These are phyloP conservation scores for Dryas alaskensis DNA, from an alignment of 306 rosid genomes.

Conservation along the genomic window DNA sequence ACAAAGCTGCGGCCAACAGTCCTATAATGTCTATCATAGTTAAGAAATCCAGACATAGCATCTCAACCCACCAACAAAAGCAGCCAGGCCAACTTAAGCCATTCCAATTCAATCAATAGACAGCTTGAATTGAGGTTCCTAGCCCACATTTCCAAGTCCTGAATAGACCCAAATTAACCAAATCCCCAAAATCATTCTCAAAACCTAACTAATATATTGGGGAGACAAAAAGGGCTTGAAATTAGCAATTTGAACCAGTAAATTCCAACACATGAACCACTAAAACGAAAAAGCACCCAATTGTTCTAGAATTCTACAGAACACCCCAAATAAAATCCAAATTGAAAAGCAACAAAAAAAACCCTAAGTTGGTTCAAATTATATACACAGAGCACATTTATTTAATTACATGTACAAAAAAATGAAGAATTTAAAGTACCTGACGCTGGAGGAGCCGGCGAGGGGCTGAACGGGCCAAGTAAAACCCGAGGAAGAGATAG, in stretches of 20 bases:
- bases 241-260: neutral
- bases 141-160: conserved; percentile 19
- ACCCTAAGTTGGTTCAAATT: neutral
- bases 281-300: neutral
- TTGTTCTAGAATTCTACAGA: neutral
- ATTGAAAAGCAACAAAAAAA: neutral
- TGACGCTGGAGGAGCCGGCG: conserved; percentile 41
- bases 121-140: neutral
- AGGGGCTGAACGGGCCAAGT: conserved; percentile 62
- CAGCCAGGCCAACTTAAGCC: neutral
- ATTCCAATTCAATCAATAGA: neutral
- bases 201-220: neutral
- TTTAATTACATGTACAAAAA: neutral
- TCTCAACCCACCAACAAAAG: conserved; percentile 15
- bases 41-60: neutral
- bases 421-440: conserved; percentile 33
- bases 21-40: neutral
- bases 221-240: neutral
- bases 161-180: conserved; percentile 10
- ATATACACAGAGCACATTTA: neutral
- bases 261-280: neutral
- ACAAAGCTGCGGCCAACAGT: neutral
- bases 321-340: neutral
- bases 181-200: neutral
- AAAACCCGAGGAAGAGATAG: conserved; percentile 53